phyloP scores from a whole-genome alignment of 805 yeast genomes.

The Yamadazyma kitorensis region DNA sequence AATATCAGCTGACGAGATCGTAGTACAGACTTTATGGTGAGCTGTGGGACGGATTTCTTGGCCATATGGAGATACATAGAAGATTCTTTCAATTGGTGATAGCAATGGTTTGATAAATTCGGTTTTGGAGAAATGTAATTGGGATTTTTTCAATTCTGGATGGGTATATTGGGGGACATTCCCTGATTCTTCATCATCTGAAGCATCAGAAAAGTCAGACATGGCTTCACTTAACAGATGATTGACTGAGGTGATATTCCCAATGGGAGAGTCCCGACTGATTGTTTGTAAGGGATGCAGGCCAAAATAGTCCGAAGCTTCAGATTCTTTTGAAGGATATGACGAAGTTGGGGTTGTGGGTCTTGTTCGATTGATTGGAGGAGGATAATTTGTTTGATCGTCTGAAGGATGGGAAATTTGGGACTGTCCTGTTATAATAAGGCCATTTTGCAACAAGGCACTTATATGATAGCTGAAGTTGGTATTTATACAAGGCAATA shows the following conservation, averaged over 20 bases:
- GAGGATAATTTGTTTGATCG: constrained; percentile 23
- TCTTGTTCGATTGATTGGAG: constrained; percentile 23
- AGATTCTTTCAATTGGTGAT: constrained; percentile 69
- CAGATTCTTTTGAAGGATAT: constrained; percentile 1
- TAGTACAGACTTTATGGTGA: constrained; percentile 55
- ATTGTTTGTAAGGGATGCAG: no score
- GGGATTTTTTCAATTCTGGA: constrained; percentile 74
- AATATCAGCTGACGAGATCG: constrained; percentile 49
- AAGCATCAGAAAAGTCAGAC: constrained; percentile 18
- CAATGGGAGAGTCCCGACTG: constrained; percentile 4
- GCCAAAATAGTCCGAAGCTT: constrained; percentile 8
- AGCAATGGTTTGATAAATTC: constrained; percentile 56
- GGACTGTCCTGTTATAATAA: constrained; percentile 82
- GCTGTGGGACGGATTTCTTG: constrained; percentile 80
- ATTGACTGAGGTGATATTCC: constrained; percentile 7
- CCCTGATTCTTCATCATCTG: constrained; percentile 48
- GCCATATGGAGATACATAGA: constrained; percentile 84
- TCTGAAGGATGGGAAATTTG: constrained; percentile 84
- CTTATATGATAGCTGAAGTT: constrained; percentile 85
- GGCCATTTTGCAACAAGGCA: constrained; percentile 68
- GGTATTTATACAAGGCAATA: constrained; percentile 80
- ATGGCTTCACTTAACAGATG: constrained; percentile 5
- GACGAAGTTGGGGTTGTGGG: constrained; percentile 22
- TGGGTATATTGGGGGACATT: constrained; percentile 70
- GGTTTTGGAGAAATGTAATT: constrained; percentile 66